phyloP scores from a whole-genome alignment of 495 filamentous ascomycete genomes.

The Evansstolkia leycettana region DNA sequence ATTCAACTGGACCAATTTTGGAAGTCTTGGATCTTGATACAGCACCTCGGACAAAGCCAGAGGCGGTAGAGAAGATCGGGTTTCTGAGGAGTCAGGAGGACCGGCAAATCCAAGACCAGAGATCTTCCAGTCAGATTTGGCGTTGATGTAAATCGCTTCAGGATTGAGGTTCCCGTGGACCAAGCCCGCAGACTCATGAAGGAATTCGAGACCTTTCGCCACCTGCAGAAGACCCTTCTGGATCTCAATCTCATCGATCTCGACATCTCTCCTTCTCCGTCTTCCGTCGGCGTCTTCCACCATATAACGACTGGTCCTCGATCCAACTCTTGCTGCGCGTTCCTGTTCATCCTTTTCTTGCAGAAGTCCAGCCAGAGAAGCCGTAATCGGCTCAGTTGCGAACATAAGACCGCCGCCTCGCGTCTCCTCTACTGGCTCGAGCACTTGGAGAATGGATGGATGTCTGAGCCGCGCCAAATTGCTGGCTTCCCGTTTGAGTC shows the following conservation, averaged over 20 bases:
- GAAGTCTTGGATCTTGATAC: constrained; percentile 73
- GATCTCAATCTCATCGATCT: constrained; percentile 95
- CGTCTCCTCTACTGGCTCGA: constrained; percentile 92
- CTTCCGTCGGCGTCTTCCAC: constrained; percentile 67
- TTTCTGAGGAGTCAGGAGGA: constrained; percentile 55
- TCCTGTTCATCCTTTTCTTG: constrained; percentile 90
- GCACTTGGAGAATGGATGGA: constrained; percentile 81
- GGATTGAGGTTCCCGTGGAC: constrained; percentile 93
- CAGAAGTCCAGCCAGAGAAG: constrained; percentile 70
- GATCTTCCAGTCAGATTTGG: constrained; percentile 98
- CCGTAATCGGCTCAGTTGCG: constrained; percentile 80
- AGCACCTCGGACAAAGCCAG: constrained; percentile 76
- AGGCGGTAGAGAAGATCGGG: constrained; percentile 55
- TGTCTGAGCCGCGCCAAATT: constrained; percentile 78
- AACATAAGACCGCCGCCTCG: constrained; percentile 87
- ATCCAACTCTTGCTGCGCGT: constrained; percentile 39
- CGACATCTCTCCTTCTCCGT: constrained; percentile 65
- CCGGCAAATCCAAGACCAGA: constrained; percentile 84
- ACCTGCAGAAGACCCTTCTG: constrained; percentile 92
- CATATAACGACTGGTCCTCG: constrained; percentile 66
- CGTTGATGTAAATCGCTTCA: constrained; percentile 88
- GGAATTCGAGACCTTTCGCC: constrained; percentile 86
- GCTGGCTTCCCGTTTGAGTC: constrained; percentile 81
- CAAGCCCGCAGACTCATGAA: constrained; percentile 89
- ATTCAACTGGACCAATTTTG: constrained; percentile 71